phyloP scores from a whole-genome alignment of 495 filamentous ascomycete genomes.

The Aspergillus bridgeri region DNA sequence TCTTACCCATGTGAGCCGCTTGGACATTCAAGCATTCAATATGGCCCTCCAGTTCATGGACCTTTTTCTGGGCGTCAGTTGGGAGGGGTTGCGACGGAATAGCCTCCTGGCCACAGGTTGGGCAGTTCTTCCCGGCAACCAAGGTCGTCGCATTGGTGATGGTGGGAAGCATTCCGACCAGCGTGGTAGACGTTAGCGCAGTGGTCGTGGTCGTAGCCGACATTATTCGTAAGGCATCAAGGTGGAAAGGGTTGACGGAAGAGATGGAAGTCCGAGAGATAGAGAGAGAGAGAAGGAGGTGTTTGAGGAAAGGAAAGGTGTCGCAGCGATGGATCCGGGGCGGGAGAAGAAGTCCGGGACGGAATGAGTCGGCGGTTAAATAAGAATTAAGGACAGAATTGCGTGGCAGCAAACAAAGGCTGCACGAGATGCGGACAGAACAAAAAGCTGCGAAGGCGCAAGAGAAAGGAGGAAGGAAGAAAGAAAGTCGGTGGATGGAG shows the following conservation, averaged over 20 bases:
- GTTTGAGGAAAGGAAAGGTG: constrained; percentile 13
- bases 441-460: no score
- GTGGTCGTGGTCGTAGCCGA: constrained; percentile 31
- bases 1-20: constrained; percentile 67
- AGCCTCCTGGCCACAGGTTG: constrained; percentile 46
- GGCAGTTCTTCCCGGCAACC: constrained; percentile 37
- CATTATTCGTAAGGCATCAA: constrained; percentile 15
- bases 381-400: no score
- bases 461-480: no score
- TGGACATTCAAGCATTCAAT: constrained; percentile 70
- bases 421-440: background rate
- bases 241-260: background rate
- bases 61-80: constrained; percentile 60
- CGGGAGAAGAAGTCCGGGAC: constrained; percentile 3
- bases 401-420: background rate
- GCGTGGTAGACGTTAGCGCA: constrained; percentile 32
- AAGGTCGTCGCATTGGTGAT: constrained; percentile 29
- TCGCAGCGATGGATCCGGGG: constrained; percentile 10
- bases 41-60: constrained; percentile 79
- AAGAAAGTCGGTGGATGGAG: background rate
- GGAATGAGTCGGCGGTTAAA: background rate
- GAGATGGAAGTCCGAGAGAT: background rate
- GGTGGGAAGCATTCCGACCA: constrained; percentile 31
- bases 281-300: constrained; percentile 1
- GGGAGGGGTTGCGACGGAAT: constrained; percentile 25